Evolutionary conservation across 2,329 filamentous ascomycete species (phyloP), one percentile per base, ranked within the genome.

Genomic region (Fusarium solani-melongenae): DNA sequence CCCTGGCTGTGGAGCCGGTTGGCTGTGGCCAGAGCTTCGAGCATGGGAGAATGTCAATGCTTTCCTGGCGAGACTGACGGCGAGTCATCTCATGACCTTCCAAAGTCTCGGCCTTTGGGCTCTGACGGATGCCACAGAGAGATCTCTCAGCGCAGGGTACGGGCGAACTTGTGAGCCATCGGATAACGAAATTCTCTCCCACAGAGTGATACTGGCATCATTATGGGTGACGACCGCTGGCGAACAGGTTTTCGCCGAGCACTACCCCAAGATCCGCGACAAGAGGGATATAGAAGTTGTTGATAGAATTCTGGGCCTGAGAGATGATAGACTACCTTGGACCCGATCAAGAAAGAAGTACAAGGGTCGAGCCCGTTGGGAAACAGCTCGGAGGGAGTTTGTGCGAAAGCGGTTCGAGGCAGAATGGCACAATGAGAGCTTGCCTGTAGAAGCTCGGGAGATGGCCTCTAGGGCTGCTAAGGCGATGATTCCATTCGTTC

Each of bases 311-410:
- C 6, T 70, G 0, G 36, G 20, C 0, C 3, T 58, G 4, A 71
- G 56, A 6, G 41, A 36, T 3, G 20, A 63, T 11, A n/a, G 67
- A 0, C 20, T 70, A 1, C 68, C 67, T 1, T 71, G 68, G 68
- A 71, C 31, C 0, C 61, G 68, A 6, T 67, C 67, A 0, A 20
- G 17, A 2, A 62, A 53, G 2, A 67, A 14, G 7, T 49, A 20
- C 5, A 67, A 71, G 10, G 36, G 41, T 1, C 36, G 57, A 1
- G 67, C 63, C 7, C 38, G 68, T 2, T 70, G 68, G 68, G 68
- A 67, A 8, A 71, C 68, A 1, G 62, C 68, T 1, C 3, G 34
- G 1, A 71, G 44, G 15, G 68, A 71, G 22, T 71, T 71, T 27
- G 20, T 39, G 0, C 49, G 62, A 0, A 41, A 51, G 0, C 20